A percentile compares a stretch with the other conserved stretches of the same genome.
Conservation (phyloP, 371 early-diverging fungal species). For the Paraphysoderma sedebokerense region DNA sequence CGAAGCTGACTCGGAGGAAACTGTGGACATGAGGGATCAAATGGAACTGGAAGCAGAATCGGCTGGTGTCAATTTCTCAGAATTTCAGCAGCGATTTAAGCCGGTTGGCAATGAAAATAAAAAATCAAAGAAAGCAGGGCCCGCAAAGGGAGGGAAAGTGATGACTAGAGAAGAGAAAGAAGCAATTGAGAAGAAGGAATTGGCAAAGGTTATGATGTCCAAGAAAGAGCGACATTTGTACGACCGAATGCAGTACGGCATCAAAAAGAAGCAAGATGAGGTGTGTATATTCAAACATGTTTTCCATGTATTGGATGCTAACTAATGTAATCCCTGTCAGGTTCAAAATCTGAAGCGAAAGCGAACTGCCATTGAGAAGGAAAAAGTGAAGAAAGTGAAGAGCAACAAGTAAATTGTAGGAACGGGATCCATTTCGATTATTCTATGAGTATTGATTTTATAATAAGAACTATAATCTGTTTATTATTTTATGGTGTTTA, state of each 20-base stretch:
- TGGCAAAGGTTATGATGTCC: slow-evolving; percentile 84
- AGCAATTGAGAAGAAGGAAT: slow-evolving; percentile 63
- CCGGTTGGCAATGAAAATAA: slow-evolving; percentile 8
- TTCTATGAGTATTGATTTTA: no score
- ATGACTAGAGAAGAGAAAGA: slow-evolving; percentile 45
- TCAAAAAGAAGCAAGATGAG: slow-evolving; percentile 39
- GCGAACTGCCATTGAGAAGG: no score
- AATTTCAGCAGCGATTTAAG: slow-evolving; percentile 34
- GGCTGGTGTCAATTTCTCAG: slow-evolving; percentile 49
- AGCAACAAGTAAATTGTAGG: no score
- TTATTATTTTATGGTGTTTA: no score
- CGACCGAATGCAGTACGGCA: slow-evolving; percentile 38
- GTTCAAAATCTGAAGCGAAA: no score
- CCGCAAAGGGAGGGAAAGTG: slow-evolving; percentile 20
- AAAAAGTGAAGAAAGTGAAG: no score
- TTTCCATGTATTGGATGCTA: no score
- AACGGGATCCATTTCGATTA: no score
- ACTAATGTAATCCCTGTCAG: no score
- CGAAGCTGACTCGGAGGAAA: slow-evolving; percentile 10
- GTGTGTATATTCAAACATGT: slow-evolving; percentile 14
- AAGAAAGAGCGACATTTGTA: slow-evolving; percentile 67
- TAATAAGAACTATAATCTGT: no score
- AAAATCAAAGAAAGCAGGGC: slow-evolving; percentile 19
- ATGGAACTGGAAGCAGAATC: slow-evolving; percentile 50
- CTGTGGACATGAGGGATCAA: slow-evolving; percentile 16